Evolutionary conservation across 148 eudicot genomes (phyloP).

Genomic region (Heliamphora exappendiculata): DNA sequence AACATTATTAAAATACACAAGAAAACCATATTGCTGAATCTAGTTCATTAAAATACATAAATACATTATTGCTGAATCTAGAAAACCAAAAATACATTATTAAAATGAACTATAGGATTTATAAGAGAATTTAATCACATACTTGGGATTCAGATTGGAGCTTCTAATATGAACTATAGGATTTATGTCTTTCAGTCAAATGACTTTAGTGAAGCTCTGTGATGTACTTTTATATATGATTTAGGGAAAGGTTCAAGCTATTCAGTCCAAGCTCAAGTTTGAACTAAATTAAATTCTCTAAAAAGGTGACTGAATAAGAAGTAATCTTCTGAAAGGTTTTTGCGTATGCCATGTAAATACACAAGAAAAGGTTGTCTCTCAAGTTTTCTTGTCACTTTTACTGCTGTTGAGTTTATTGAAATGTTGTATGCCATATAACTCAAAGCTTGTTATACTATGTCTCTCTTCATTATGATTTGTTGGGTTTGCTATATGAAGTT

Average conservation of each 20-base stretch:
- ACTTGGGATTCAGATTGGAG: neutral
- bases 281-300: neutral
- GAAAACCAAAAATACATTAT: too few relatives aligned
- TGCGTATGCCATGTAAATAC: neutral
- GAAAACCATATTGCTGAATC: too few relatives aligned
- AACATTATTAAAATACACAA: too few relatives aligned
- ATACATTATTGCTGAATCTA: too few relatives aligned
- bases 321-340: neutral
- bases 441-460: neutral
- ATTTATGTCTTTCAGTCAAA: neutral
- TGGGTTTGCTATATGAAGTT: neutral
- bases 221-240: neutral
- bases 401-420: neutral
- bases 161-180: neutral
- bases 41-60: too few relatives aligned
- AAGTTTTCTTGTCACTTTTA: neutral
- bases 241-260: neutral
- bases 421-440: neutral
- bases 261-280: neutral
- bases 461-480: neutral
- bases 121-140: neutral
- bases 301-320: neutral
- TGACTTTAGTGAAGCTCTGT: neutral
- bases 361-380: neutral
- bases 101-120: too few relatives aligned